These are phyloP conservation scores for Castanea sativa DNA, from an alignment of 306 rosid genomes.

Conservation along the genomic window DNA sequence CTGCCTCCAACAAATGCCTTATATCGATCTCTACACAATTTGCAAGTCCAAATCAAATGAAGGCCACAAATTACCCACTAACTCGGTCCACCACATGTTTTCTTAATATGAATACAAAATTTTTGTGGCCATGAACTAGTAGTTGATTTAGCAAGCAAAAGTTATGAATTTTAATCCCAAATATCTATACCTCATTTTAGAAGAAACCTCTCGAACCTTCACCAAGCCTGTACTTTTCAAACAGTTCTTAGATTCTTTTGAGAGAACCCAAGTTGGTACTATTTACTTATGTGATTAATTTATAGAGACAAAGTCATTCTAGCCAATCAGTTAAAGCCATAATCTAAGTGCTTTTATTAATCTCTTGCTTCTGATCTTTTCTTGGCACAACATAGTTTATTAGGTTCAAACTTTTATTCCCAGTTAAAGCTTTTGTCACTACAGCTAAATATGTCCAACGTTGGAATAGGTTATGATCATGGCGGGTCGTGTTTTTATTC, in stretches of 20 bases:
- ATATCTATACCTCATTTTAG: background rate
- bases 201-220: conserved; percentile 16
- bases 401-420: too few relatives aligned
- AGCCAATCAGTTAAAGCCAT: too few relatives aligned
- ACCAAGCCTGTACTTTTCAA: background rate
- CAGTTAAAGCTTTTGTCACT: background rate
- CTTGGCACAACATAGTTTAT: too few relatives aligned
- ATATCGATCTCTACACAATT: too few relatives aligned
- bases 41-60: too few relatives aligned
- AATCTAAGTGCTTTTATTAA: too few relatives aligned
- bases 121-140: background rate
- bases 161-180: background rate
- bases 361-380: too few relatives aligned
- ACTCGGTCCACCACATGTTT: background rate
- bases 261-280: background rate
- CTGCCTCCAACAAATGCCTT: too few relatives aligned
- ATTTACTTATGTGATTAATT: too few relatives aligned
- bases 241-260: background rate
- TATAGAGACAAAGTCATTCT: too few relatives aligned
- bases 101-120: background rate
- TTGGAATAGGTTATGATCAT: background rate
- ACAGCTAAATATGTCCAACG: background rate
- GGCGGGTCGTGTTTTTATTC: background rate
- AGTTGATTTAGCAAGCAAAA: background rate
- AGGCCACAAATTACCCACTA: background rate